These are phyloP conservation scores for Infundibulicybe gibba DNA, from an alignment of 768 basidiomycete genomes.

Conservation along the genomic window DNA sequence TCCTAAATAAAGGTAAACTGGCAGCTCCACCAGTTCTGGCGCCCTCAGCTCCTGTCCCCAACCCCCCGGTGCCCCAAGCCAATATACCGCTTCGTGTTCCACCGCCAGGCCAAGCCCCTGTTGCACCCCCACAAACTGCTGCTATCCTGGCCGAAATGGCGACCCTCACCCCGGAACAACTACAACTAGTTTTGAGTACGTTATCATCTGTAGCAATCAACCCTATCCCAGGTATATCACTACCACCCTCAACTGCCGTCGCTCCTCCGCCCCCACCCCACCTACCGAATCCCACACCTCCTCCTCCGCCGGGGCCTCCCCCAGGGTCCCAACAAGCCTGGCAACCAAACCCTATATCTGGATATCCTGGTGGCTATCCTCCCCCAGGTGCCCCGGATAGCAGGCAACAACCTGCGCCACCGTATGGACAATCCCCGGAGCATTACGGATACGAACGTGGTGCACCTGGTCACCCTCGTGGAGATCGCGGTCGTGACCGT, in stretches of 20 bases:
- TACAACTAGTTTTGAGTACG: conserved; percentile 62
- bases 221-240: conserved; percentile 23
- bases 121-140: conserved; percentile 28
- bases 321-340: conserved; percentile 9
- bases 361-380: background rate
- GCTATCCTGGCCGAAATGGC: conserved; percentile 71
- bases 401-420: conserved; percentile 16
- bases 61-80: conserved; percentile 9
- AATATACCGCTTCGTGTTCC: conserved; percentile 8
- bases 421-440: conserved; percentile 13
- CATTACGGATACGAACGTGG: conserved; percentile 20
- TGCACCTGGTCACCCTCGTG: conserved; percentile 24
- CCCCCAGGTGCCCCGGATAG: background rate
- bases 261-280: conserved; percentile 16
- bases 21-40: conserved; percentile 34
- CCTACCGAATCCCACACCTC: conserved; percentile 18
- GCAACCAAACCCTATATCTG: conserved; percentile 1
- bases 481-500: conserved; percentile 34
- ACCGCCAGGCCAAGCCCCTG: conserved; percentile 12
- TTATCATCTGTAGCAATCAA: conserved; percentile 40
- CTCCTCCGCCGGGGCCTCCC: conserved; percentile 10
- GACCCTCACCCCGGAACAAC: conserved; percentile 71
- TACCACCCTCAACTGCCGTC: conserved; percentile 13
- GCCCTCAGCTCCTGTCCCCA: conserved; percentile 14
- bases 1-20: conserved; percentile 80